phyloP scores from a whole-genome alignment of 169 alveolate species.

The Pseudocohnilembus persalinus region DNA sequence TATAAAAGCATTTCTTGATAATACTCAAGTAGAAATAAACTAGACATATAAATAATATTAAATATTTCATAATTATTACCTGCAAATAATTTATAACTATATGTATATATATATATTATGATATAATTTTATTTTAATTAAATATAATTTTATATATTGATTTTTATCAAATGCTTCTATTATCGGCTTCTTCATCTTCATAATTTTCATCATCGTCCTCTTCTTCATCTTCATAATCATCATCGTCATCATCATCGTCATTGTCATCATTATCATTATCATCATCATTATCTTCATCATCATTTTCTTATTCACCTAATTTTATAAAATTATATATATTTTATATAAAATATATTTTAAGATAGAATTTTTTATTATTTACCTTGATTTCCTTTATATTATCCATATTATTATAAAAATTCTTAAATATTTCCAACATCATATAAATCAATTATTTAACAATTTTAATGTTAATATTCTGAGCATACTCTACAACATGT shows the following conservation, averaged over 20 bases:
- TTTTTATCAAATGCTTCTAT: not conserved
- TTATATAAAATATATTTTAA: too few relatives aligned
- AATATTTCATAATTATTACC: not conserved
- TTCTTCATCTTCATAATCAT: constrained; percentile 22
- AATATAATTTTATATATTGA: not conserved
- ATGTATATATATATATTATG: too few relatives aligned
- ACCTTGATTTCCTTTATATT: not conserved
- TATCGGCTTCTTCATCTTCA: constrained; percentile 1
- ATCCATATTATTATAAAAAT: constrained; percentile 5
- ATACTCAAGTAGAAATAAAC: not conserved
- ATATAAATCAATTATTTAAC: constrained; percentile 37
- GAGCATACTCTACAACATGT: constrained; percentile 49
- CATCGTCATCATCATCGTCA: constrained; percentile 16
- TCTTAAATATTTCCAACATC: constrained; percentile 36
- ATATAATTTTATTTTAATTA: too few relatives aligned
- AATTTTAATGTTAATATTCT: constrained; percentile 32
- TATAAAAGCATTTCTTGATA: not conserved
- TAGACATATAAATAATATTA: not conserved
- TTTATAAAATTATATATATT: not conserved
- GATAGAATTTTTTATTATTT: too few relatives aligned
- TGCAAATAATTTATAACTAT: not conserved
- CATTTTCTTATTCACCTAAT: constrained; percentile 8
- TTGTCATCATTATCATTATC: constrained; percentile 21
- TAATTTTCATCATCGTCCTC: constrained; percentile 12
- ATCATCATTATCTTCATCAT: constrained; percentile 5